Percentiles rank a stretch among this genome's conserved stretches.
phyloP scores from a whole-genome alignment of 2,329 filamentous ascomycete genomes.

The Pseudocercospora musae region DNA sequence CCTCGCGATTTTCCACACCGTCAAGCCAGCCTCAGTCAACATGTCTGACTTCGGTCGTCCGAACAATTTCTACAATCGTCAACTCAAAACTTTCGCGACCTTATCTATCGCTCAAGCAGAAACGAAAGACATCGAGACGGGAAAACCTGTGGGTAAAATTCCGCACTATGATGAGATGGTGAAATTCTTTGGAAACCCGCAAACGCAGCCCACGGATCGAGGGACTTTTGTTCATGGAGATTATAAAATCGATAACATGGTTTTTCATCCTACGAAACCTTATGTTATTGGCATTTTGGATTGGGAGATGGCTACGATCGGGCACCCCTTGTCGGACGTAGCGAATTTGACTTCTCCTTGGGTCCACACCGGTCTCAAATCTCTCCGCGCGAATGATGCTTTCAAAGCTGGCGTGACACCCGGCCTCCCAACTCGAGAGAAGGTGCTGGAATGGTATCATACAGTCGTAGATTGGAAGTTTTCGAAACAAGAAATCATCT shows the following conservation, averaged over 20 bases:
- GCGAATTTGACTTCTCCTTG: conserved; percentile 66
- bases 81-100: conserved; percentile 76
- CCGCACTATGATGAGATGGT: conserved; percentile 81
- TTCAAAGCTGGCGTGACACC: conserved; percentile 64
- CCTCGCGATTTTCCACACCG: conserved; percentile 78
- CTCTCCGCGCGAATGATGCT: conserved; percentile 41
- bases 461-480: conserved; percentile 67
- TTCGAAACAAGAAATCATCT: conserved; percentile 57
- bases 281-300: conserved; percentile 90
- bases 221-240: conserved; percentile 86
- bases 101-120: conserved; percentile 76
- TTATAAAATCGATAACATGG: conserved; percentile 71
- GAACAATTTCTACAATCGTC: conserved; percentile 77
- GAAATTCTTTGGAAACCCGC: conserved; percentile 68
- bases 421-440: conserved; percentile 61
- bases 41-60: conserved; percentile 71
- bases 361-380: conserved; percentile 39
- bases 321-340: conserved; percentile 90
- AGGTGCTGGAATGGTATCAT: conserved; percentile 64
- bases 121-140: conserved; percentile 72
- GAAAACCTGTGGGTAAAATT: conserved; percentile 72
- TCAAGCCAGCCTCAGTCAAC: conserved; percentile 64
- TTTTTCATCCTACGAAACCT: conserved; percentile 82
- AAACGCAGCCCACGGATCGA: conserved; percentile 71
- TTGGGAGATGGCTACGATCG: conserved; percentile 98